Evolutionary conservation across 441 rosid species (phyloP).

Genomic region (Gossypium schwendimanii): DNA sequence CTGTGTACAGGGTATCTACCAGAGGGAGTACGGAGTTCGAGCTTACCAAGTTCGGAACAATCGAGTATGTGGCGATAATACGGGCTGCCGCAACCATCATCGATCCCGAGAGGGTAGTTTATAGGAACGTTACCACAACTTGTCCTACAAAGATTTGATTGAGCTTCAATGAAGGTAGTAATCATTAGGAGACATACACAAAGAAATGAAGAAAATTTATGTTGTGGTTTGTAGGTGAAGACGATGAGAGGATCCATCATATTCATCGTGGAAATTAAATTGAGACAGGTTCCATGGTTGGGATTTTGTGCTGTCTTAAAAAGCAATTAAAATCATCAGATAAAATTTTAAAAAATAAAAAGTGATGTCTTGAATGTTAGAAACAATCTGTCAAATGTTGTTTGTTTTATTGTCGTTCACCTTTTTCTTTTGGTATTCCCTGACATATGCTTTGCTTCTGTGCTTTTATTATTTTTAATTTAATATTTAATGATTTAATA

Average conservation of each 20-base stretch:
- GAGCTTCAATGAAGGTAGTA: constrained; percentile 15
- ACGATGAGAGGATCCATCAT: background rate
- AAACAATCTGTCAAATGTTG: background rate
- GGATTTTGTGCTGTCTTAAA: background rate
- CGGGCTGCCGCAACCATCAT: constrained; percentile 87
- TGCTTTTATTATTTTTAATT: too few species aligned
- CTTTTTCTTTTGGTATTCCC: background rate
- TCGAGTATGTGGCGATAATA: constrained; percentile 70
- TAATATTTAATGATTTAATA: too few species aligned
- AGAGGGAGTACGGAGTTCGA: constrained; percentile 77
- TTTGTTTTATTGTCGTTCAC: background rate
- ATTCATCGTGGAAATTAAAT: background rate
- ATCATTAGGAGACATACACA: background rate
- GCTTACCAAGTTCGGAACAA: constrained; percentile 49
- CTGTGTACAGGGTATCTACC: constrained; percentile 60
- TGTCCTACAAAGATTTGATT: constrained; percentile 50
- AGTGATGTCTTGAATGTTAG: background rate
- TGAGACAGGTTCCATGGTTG: background rate
- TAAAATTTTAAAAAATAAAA: background rate
- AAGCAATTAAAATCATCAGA: background rate
- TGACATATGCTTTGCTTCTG: too few species aligned
- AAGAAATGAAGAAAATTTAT: background rate
- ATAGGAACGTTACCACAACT: constrained; percentile 67
- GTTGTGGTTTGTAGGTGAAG: background rate
- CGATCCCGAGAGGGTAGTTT: constrained; percentile 66